These are phyloP conservation scores for Aschersonia sp. DNA, from an alignment of 2,329 filamentous ascomycete species.

Conservation along the genomic window DNA sequence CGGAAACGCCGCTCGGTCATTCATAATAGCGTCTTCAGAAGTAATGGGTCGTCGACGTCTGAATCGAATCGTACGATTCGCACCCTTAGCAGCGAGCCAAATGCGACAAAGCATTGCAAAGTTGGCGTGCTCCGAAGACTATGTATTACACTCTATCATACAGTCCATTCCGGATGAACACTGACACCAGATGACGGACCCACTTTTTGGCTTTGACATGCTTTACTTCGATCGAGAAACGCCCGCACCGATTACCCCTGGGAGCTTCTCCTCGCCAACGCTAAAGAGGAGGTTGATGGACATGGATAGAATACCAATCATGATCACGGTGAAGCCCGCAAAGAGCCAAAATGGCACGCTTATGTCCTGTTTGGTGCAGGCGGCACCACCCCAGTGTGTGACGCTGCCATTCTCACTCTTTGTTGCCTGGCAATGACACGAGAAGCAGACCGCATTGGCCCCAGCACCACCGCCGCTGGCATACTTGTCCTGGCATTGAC, in stretches of 20 bases:
- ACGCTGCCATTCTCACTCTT: slow-evolving; percentile 42
- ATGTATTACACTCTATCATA: slow-evolving; percentile 4
- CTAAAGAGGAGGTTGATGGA: slow-evolving; percentile 66
- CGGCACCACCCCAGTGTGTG: slow-evolving; percentile 67
- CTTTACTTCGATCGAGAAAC: slow-evolving; percentile 56
- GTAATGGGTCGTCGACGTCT: too few species aligned
- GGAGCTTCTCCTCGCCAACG: slow-evolving; percentile 76
- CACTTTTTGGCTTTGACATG: not conserved
- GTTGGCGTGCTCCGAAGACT: too few species aligned
- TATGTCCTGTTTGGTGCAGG: slow-evolving; percentile 85
- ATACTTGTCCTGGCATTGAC: slow-evolving; percentile 58
- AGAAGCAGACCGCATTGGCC: slow-evolving; percentile 47
- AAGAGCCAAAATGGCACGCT: slow-evolving; percentile 84
- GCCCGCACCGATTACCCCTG: slow-evolving; percentile 90
- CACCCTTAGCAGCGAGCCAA: not conserved
- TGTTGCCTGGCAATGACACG: slow-evolving; percentile 59
- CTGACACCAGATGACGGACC: not conserved
- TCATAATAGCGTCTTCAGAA: not conserved
- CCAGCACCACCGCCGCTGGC: slow-evolving; percentile 24
- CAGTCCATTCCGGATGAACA: not conserved
- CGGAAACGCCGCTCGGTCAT: slow-evolving; percentile 1
- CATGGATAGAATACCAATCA: slow-evolving; percentile 54
- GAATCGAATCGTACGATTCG: not conserved
- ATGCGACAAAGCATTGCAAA: too few species aligned
- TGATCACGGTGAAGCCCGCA: slow-evolving; percentile 53